Evolutionary conservation across 768 basidiomycete species (phyloP), one percentile per base, ranked within the genome.

Genomic region (Tricholoma sp.): DNA sequence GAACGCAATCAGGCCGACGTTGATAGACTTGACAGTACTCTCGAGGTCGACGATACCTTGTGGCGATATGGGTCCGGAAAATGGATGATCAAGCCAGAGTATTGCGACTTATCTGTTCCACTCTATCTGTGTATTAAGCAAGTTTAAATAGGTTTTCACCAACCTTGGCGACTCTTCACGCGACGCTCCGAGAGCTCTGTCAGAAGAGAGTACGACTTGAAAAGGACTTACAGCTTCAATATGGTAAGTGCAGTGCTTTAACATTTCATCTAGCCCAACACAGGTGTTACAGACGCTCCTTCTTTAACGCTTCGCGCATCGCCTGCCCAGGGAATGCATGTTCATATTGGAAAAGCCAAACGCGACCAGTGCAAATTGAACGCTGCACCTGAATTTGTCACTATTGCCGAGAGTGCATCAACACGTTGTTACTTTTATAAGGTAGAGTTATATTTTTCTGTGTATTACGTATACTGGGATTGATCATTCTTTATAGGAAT

Each of bases 281-380:
- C 52, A 57, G 47, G 31, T 10, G n/a, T 44, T 48, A 9, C 51
- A 93, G 91, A 74, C 69, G 80, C 85, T 1, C 83, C 87, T 20
- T 91, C 91, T 11, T 65, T 93, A 58, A 85, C 88, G 11, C 75
- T 94, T 45, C 84, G 89, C 37, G 80, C 83, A 24, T 86, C 80
- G 0, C 78, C 84, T 15, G 77, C 78, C 9, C 82, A 85, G 44
- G 91, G 91, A 5, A 81, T 86, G 76, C 87, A 89, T 66, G 79
- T 92, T 41, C 91, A 92, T 59, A 70, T 93, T 28, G 75, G 78
- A 28, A 82, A 79, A 61, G 72, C 78, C 5, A 91, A 83, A 67
- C 82, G 85, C 29, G 88, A 90, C 57, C 79, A 77, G 50, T 63
- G 64, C 11, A 78, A 71, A 57, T 62, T 88, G 33, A 76, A 77